A percentile compares a stretch with the other conserved stretches of the same genome.
phyloP scores from a whole-genome alignment of 371 early-diverging fungal genomes.

The Mucor circinelloides region DNA sequence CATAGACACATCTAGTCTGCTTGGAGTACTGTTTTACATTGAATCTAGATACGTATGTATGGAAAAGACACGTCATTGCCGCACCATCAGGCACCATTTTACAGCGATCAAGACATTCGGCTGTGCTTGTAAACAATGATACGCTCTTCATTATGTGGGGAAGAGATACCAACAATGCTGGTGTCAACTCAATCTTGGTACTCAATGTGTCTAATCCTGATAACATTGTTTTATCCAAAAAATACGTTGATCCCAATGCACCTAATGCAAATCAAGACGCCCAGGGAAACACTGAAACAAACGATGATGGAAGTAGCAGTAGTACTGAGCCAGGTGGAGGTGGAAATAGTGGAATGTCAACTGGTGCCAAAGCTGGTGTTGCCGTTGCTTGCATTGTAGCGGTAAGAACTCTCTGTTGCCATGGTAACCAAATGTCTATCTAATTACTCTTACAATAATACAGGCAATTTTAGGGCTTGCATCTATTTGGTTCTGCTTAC shows the following conservation, averaged over 20 bases:
- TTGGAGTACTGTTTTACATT: constrained; percentile 1
- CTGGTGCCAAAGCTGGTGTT: constrained; percentile 1
- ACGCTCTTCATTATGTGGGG: constrained; percentile 3
- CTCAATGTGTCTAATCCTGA: background rate
- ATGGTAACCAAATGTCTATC: background rate
- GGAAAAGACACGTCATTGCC: background rate
- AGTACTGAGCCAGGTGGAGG: background rate
- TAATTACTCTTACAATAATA: background rate
- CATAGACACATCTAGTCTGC: background rate
- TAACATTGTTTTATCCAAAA: background rate
- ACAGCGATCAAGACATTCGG: background rate
- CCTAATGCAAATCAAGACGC: background rate
- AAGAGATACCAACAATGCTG: background rate
- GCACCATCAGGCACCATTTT: background rate
- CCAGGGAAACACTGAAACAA: background rate
- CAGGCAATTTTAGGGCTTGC: background rate
- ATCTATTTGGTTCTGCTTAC: background rate
- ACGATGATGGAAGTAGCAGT: background rate
- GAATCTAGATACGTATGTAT: background rate
- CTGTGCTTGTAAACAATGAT: background rate
- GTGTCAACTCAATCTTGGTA: background rate
- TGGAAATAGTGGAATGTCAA: background rate
- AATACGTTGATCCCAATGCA: background rate
- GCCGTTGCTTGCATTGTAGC: background rate
- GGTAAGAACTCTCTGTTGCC: background rate